phyloP scores from a whole-genome alignment of 108 stramenopile genomes.

The Seminavis robusta region DNA sequence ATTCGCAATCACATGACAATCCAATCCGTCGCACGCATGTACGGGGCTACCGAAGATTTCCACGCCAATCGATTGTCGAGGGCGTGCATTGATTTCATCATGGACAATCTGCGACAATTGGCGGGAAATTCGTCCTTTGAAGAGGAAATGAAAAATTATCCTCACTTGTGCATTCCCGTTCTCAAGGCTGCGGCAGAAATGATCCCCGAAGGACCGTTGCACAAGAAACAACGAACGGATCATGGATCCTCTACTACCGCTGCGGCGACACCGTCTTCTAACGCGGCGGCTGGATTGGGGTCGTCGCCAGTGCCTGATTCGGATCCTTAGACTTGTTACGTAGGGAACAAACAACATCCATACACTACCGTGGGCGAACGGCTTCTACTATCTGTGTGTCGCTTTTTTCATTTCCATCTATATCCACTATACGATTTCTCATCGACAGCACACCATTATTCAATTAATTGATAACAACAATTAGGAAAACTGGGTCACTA shows the following conservation, averaged over 20 bases:
- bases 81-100: slow-evolving; percentile 86
- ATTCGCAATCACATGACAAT: slow-evolving; percentile 79
- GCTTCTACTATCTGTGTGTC: no score
- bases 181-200: slow-evolving; percentile 89
- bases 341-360: no score
- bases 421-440: no score
- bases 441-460: no score
- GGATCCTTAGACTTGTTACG: slow-evolving; percentile 45
- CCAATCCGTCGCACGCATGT: slow-evolving; percentile 83
- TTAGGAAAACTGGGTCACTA: no score
- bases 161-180: slow-evolving; percentile 86
- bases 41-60: slow-evolving; percentile 85
- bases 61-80: slow-evolving; percentile 73
- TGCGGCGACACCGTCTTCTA: slow-evolving; percentile 18
- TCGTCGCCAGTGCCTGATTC: slow-evolving; percentile 53
- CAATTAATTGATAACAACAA: no score
- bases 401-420: no score
- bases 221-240: slow-evolving; percentile 79
- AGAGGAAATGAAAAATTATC: slow-evolving; percentile 90
- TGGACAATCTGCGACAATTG: slow-evolving; percentile 85
- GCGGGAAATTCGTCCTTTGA: slow-evolving; percentile 74
- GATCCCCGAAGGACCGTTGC: slow-evolving; percentile 79
- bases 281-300: slow-evolving; percentile 8
- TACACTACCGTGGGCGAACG: no score
- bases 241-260: slow-evolving; percentile 6